phyloP scores from a whole-genome alignment of 805 yeast genomes.

The Lachancea quebecensis region DNA sequence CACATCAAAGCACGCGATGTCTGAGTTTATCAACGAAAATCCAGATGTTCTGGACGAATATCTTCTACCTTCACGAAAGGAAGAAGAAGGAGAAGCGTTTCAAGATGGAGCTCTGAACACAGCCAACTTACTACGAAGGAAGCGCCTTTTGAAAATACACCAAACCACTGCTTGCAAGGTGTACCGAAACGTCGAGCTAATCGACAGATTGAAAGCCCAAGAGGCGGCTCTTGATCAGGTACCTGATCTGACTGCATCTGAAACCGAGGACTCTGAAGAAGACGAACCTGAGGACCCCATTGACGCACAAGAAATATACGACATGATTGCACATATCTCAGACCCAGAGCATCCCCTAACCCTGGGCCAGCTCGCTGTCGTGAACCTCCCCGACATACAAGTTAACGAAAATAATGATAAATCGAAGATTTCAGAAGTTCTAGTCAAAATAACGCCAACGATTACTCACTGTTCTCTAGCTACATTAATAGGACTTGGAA shows the following conservation, averaged over 20 bases:
- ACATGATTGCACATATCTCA: constrained; percentile 74
- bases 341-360: constrained; percentile 98
- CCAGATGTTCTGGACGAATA: constrained; percentile 76
- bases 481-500: constrained; percentile 90
- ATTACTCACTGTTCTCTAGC: constrained; percentile 97
- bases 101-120: constrained; percentile 13
- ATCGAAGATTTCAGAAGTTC: constrained; percentile 60
- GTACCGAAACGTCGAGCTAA: constrained; percentile 23
- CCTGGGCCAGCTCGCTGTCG: constrained; percentile 89
- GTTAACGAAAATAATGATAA: constrained; percentile 53
- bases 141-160: constrained; percentile 22
- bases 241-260: constrained; percentile 24
- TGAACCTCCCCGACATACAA: constrained; percentile 71
- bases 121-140: constrained; percentile 19
- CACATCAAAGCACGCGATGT: constrained; percentile 35
- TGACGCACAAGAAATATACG: constrained; percentile 86
- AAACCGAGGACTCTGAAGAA: constrained; percentile 17
- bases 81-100: constrained; percentile 19
- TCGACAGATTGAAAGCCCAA: constrained; percentile 21
- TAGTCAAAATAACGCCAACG: constrained; percentile 88
- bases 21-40: constrained; percentile 85
- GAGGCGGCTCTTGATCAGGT: constrained; percentile 12
- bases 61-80: constrained; percentile 64
- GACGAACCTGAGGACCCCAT: constrained; percentile 47
- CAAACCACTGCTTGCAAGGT: constrained; percentile 22